phyloP scores from a whole-genome alignment of 2,329 filamentous ascomycete genomes.

The Cladosporium sp. region DNA sequence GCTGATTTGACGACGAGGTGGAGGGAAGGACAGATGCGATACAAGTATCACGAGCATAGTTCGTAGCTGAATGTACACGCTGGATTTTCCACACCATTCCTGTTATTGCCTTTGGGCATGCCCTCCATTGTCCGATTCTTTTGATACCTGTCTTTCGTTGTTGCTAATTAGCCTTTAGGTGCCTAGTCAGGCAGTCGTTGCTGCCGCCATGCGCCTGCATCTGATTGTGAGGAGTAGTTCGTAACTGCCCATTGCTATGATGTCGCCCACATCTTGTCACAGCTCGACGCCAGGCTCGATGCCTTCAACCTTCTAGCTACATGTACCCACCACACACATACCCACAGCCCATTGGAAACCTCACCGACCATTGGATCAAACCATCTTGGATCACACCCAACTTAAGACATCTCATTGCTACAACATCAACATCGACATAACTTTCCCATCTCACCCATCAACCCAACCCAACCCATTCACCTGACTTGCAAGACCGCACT shows the following conservation, averaged over 20 bases:
- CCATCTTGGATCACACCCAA: neutral
- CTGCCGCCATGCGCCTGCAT: neutral
- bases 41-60: constrained; percentile 4
- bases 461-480: neutral
- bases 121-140: neutral
- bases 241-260: neutral
- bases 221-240: neutral
- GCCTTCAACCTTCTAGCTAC: neutral
- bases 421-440: neutral
- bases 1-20: constrained; percentile 6
- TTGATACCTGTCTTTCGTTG: neutral
- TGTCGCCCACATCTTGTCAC: neutral
- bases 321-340: neutral
- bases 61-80: constrained; percentile 8
- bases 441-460: neutral
- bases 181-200: neutral
- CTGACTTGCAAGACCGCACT: no score
- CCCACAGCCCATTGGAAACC: neutral
- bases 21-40: neutral
- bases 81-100: neutral
- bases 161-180: neutral
- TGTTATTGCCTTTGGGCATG: neutral
- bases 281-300: neutral
- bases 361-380: neutral
- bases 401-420: neutral